Evolutionary conservation across 306 rosid genomes (phyloP).

Genomic region (Senna tora): DNA sequence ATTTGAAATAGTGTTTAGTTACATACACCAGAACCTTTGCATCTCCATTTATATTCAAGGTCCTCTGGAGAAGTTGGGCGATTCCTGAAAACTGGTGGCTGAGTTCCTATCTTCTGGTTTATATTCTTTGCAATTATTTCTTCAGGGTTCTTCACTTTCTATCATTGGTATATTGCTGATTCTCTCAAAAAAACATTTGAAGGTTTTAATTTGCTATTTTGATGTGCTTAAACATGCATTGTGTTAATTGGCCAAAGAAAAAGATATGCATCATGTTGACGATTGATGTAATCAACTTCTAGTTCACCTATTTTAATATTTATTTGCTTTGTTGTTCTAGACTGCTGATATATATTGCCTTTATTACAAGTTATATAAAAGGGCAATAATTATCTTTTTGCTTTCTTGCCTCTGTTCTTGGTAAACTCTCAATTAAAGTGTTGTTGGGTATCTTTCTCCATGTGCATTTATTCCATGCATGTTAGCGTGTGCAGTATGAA

Average conservation of each 20-base stretch:
- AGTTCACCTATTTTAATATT: background rate
- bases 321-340: background rate
- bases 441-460: conserved; percentile 18
- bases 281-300: background rate
- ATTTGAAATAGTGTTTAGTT: no score
- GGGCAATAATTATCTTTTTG: background rate
- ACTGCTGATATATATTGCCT: background rate
- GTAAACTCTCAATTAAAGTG: no score
- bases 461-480: background rate
- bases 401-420: conserved; percentile 16
- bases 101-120: background rate
- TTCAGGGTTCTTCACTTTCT: background rate
- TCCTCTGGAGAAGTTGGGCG: background rate
- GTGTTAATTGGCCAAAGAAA: no score
- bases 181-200: background rate
- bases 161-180: background rate
- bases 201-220: background rate
- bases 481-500: background rate
- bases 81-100: conserved; percentile 1
- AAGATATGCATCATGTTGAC: conserved; percentile 15
- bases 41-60: background rate
- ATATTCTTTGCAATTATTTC: background rate
- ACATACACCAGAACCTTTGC: background rate
- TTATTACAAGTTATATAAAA: conserved; percentile 3
- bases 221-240: conserved; percentile 6